Evolutionary conservation across 2,329 filamentous ascomycete genomes (phyloP).

Genomic region (Penicillium sp.): DNA sequence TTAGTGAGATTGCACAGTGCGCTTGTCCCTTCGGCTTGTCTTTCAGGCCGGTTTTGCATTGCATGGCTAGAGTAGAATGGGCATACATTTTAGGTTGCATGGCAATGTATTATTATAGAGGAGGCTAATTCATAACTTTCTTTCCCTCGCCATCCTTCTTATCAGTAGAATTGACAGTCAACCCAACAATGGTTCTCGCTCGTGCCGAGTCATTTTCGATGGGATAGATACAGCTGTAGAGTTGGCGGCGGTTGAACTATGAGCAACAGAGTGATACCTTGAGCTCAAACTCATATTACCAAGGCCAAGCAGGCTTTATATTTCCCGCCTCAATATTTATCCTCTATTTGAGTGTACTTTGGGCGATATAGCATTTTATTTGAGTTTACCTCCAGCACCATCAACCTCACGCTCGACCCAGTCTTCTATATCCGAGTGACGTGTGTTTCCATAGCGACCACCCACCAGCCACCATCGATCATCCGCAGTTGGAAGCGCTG

Average conservation of each 20-base stretch:
- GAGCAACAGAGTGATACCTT: too few species aligned
- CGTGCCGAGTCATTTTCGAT: too few species aligned
- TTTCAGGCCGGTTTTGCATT: conserved; percentile 10
- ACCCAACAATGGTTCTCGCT: too few species aligned
- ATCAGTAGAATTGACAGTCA: too few species aligned
- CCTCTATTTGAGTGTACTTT: too few species aligned
- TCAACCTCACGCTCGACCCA: not conserved
- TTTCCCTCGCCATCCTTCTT: not conserved
- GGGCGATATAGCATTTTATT: too few species aligned
- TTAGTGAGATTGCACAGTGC: conserved; percentile 9
- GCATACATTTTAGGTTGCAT: conserved; percentile 12
- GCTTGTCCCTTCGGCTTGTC: not conserved
- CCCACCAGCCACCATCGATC: not conserved
- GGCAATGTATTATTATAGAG: conserved; percentile 11
- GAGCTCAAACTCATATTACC: too few species aligned
- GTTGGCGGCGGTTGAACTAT: too few species aligned
- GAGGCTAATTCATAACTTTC: not conserved
- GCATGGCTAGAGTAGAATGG: conserved; percentile 14
- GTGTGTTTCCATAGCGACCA: conserved; percentile 32
- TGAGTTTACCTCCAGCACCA: not conserved
- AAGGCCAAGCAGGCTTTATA: too few species aligned
- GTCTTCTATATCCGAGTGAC: not conserved
- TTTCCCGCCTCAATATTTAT: too few species aligned
- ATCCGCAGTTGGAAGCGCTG: not conserved
- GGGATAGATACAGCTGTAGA: too few species aligned